Evolutionary conservation across 371 early-diverging fungal genomes (phyloP).

Genomic region (Blastocladiella emersonii): DNA sequence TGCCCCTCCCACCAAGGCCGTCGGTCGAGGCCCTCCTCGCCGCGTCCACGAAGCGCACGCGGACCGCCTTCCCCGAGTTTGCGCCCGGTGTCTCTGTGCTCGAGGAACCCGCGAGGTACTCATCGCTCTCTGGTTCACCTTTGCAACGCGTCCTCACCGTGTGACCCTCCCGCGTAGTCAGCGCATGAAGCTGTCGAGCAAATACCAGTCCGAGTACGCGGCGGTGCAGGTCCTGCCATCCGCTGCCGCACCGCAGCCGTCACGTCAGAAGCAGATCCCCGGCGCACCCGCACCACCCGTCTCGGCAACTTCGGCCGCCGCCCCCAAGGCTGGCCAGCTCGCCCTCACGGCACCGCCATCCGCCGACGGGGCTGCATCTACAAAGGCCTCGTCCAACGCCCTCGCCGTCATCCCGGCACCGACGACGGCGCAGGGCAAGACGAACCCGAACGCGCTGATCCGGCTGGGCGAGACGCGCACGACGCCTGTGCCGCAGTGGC

Average conservation of each 20-base stretch:
- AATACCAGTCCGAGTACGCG: slow-evolving; percentile 59
- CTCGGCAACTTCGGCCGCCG: slow-evolving; percentile 11
- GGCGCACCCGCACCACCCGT: slow-evolving; percentile 9
- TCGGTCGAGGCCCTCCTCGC: background rate
- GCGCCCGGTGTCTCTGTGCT: background rate
- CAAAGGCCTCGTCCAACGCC: slow-evolving; percentile 1
- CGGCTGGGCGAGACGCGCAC: slow-evolving; percentile 24
- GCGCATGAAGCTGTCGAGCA: slow-evolving; percentile 52
- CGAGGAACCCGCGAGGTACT: background rate
- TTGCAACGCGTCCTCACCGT: too few relatives aligned
- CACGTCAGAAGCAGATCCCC: slow-evolving; percentile 22
- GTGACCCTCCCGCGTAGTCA: slow-evolving; percentile 23
- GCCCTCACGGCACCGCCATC: slow-evolving; percentile 14
- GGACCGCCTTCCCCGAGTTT: background rate
- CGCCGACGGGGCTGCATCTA: too few relatives aligned
- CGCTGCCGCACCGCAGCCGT: slow-evolving; percentile 36
- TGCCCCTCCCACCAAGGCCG: too few relatives aligned
- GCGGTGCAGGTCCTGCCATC: slow-evolving; percentile 50
- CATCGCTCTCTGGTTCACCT: too few relatives aligned
- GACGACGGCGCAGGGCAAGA: slow-evolving; percentile 17
- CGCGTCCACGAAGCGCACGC: background rate
- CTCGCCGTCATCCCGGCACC: slow-evolving; percentile 23
- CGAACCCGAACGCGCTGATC: slow-evolving; percentile 11
- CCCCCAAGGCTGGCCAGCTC: slow-evolving; percentile 17
- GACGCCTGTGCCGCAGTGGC: slow-evolving; percentile 68